Conservation (phyloP, 1,284 basidiomycete genomes). For the Agaricales sp. region DNA sequence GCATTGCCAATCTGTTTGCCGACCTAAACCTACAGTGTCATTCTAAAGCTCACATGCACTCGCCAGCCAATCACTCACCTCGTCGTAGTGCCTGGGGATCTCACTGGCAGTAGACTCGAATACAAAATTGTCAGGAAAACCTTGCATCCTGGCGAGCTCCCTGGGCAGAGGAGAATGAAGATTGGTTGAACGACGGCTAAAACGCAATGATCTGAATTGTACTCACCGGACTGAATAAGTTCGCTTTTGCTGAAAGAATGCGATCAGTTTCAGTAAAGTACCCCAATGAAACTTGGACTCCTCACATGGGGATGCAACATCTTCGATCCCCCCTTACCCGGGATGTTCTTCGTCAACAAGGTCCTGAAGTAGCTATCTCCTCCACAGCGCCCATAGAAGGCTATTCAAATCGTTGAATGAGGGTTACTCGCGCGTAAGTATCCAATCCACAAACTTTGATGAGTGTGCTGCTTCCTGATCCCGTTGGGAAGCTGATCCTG, state of each 20-base stretch:
- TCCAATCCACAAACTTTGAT: too few species aligned
- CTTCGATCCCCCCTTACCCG: slow-evolving; percentile 36
- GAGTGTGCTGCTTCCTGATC: slow-evolving; percentile 15
- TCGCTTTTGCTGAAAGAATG: slow-evolving; percentile 58
- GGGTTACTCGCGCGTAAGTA: not conserved
- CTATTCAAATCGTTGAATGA: slow-evolving; percentile 21
- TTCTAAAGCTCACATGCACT: too few species aligned
- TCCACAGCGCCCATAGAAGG: slow-evolving; percentile 42
- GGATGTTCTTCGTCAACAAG: slow-evolving; percentile 41
- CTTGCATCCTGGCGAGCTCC: slow-evolving; percentile 61
- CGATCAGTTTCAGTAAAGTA: too few species aligned
- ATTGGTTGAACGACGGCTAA: not conserved
- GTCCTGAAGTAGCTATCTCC: slow-evolving; percentile 43
- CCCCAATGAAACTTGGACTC: too few species aligned
- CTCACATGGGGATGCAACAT: slow-evolving; percentile 53
- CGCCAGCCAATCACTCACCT: too few species aligned
- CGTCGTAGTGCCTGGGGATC: slow-evolving; percentile 25
- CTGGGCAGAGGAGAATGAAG: slow-evolving; percentile 14
- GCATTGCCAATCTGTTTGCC: slow-evolving; percentile 65
- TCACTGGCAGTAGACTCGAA: slow-evolving; percentile 38
- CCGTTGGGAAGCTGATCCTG: slow-evolving; percentile 18
- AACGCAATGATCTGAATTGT: too few species aligned
- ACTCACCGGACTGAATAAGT: slow-evolving; percentile 37
- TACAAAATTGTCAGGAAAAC: slow-evolving; percentile 56
- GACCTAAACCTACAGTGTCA: too few species aligned